Percentiles rank a stretch among this genome's conserved stretches.
phyloP scores from a whole-genome alignment of 768 basidiomycete genomes.

The Calocybe cyanea region DNA sequence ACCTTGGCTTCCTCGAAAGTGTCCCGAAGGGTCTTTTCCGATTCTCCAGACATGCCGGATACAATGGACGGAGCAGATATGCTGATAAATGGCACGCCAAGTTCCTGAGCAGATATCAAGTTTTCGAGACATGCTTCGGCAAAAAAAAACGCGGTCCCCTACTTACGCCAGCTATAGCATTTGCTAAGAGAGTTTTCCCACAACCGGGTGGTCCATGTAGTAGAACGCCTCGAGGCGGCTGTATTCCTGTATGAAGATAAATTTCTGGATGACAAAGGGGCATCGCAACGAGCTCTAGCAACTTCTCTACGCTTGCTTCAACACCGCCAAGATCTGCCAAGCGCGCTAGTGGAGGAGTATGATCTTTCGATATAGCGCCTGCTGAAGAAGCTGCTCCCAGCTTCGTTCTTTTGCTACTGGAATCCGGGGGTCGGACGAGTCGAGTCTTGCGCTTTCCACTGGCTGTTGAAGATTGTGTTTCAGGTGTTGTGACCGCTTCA shows the following conservation, averaged over 20 bases:
- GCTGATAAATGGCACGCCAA: conserved; percentile 88
- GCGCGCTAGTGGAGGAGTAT: conserved; percentile 69
- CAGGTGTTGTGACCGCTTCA: conserved; percentile 13
- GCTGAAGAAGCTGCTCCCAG: conserved; percentile 22
- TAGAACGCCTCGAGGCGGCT: conserved; percentile 88
- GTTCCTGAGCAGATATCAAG: conserved; percentile 52
- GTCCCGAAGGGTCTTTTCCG: conserved; percentile 92
- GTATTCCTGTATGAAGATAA: conserved; percentile 89
- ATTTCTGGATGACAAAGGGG: conserved; percentile 94
- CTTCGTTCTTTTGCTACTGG: conserved; percentile 57
- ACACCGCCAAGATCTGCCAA: conserved; percentile 89
- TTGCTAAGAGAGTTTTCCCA: conserved; percentile 92
- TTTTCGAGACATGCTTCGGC: background rate
- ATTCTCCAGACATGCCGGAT: conserved; percentile 98
- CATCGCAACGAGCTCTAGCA: conserved; percentile 95
- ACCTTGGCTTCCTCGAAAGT: conserved; percentile 98
- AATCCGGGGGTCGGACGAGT: conserved; percentile 45
- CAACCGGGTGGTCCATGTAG: conserved; percentile 96
- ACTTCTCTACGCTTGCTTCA: conserved; percentile 80
- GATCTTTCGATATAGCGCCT: conserved; percentile 50
- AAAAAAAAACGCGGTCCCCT: background rate
- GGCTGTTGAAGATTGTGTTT: conserved; percentile 14
- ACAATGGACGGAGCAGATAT: conserved; percentile 96
- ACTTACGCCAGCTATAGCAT: conserved; percentile 92
- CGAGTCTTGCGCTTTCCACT: conserved; percentile 64